Conservation (phyloP, 2,329 filamentous ascomycete species). For the Arthrobotrys entomopaga region DNA sequence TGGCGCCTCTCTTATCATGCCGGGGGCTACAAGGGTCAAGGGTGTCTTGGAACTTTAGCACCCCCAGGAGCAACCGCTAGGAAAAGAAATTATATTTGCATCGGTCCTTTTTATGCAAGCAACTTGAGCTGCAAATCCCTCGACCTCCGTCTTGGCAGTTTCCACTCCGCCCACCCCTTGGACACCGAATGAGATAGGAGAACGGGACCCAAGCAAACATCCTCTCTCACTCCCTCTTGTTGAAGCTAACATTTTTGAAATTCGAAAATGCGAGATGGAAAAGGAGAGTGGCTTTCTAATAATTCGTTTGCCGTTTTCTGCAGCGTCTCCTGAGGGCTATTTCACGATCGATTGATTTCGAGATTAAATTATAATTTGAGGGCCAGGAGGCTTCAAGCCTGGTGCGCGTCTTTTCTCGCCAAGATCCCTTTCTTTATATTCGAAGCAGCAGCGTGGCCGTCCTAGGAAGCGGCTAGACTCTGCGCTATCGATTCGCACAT, state of each 20-base stretch:
- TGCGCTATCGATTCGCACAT: neutral
- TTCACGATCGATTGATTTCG: neutral
- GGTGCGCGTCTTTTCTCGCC: conserved; percentile 19
- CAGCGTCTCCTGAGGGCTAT: conserved; percentile 12
- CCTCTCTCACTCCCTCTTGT: too few relatives aligned
- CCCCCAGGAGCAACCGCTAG: conserved; percentile 17
- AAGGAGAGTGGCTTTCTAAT: neutral
- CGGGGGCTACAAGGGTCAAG: conserved; percentile 33
- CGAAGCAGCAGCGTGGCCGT: conserved; percentile 29
- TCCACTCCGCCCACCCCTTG: conserved; percentile 8
- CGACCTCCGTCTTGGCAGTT: conserved; percentile 52
- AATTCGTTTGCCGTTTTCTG: conserved; percentile 6
- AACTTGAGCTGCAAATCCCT: conserved; percentile 53
- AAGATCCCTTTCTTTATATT: conserved; percentile 18
- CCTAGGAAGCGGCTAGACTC: conserved; percentile 39
- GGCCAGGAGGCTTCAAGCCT: conserved; percentile 8
- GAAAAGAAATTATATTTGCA: conserved; percentile 10
- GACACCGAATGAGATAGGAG: conserved; percentile 25
- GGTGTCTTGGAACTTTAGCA: conserved; percentile 47
- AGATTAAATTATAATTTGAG: neutral
- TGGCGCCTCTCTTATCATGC: conserved; percentile 53
- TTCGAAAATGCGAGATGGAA: neutral
- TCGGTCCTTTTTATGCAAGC: conserved; percentile 27
- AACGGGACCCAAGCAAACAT: neutral
- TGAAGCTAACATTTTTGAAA: conserved; percentile 7